Base-by-base conservation (phyloP, 2,329 filamentous ascomycete genomes). In the Elsinoe fawcettii region DNA sequence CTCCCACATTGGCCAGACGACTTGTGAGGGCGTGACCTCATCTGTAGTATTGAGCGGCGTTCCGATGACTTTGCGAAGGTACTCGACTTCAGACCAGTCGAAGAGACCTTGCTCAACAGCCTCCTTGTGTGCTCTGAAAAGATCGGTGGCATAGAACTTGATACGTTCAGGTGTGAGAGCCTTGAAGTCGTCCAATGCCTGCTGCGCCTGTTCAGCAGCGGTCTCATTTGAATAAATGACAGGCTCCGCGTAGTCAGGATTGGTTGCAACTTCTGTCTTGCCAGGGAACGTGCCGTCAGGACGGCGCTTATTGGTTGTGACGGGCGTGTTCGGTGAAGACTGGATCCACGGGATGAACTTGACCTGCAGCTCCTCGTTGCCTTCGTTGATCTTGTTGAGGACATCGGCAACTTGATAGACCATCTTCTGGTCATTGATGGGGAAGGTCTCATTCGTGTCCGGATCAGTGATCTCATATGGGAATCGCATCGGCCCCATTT, bases 401-500 rank as follows among this genome's bases (percentile, higher is more conserved):
- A 79, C 77, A 5, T 76, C 75, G 1, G 77, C 82, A 1, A 87
- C 73, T 65, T 85, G 80, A 66, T 85, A 86, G 0, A 86, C 80
- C 65, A 87, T 74, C 60, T 80, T 76, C 64, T 85, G 82, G 62
- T 86, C 84, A 5, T 78, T 76, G 61, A 86, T 81, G 58, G 82
- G 76, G 3, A 78, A 63, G 0, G 78, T 84, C 63, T 80, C 74
- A 60, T 83, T 82, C 12, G 76, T 74, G 60, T 80, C 49, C 2
- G 49, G 49, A 12, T 53, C 76, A 1, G 67, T 72, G n/a, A 75
- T 69, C 2, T 74, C 75, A n/a, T 79, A 73, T 0, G 84, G 83
- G 61, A 86, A 82, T 1, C 83, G 73, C 82, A 86, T 86, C 0
- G 82, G 81, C 0, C 84, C 84, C 80, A 79, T 78, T 65, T 86